Conservation (phyloP, 139 green algal genomes). For the Eudorina sp. region DNA sequence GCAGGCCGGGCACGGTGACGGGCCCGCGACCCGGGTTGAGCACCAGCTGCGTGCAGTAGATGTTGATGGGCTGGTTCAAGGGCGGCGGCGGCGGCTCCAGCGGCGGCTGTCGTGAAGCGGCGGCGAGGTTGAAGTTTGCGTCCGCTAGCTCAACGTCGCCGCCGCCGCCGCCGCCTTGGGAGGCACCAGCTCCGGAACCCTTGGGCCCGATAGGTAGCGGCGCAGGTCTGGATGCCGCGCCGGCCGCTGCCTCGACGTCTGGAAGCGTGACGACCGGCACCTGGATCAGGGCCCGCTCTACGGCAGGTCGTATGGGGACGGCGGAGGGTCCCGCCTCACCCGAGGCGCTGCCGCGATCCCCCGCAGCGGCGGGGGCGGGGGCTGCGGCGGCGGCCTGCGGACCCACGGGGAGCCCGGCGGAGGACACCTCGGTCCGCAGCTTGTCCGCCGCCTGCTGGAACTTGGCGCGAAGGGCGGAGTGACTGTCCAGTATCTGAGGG, state of each 20-base stretch:
- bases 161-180: too few species aligned
- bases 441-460: slow-evolving; percentile 7
- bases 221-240: too few species aligned
- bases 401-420: not conserved
- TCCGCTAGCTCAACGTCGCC: too few species aligned
- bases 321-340: not conserved
- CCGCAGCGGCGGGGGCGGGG: not conserved
- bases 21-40: slow-evolving; percentile 22
- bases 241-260: too few species aligned
- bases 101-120: too few species aligned
- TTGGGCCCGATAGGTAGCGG: too few species aligned
- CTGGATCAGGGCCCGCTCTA: too few species aligned
- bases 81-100: not conserved
- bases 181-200: too few species aligned
- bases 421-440: not conserved
- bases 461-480: slow-evolving; percentile 14
- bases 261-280: too few species aligned
- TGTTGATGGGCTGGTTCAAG: slow-evolving; percentile 16
- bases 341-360: too few species aligned
- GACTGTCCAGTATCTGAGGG: slow-evolving; percentile 17
- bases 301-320: too few species aligned
- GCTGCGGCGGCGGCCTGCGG: not conserved
- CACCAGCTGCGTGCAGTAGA: slow-evolving; percentile 48
- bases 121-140: too few species aligned
- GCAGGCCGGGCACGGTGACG: slow-evolving; percentile 19